phyloP scores from a whole-genome alignment of 345 rosid species.

The Eutrema japonicum region DNA sequence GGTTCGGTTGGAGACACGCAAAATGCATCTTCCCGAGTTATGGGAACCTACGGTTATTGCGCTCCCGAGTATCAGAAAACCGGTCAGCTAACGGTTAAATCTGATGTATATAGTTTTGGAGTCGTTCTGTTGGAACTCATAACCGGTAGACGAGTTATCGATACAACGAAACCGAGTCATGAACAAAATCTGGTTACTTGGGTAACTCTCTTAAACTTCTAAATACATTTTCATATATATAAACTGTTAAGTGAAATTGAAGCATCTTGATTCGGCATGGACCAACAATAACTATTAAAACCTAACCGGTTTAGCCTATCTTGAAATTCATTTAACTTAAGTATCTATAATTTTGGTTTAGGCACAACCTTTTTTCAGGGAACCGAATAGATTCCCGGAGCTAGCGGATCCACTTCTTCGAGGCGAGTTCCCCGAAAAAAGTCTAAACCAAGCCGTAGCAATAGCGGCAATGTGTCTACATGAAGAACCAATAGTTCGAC shows the following conservation, averaged over 20 bases:
- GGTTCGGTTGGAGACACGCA: conserved; percentile 72
- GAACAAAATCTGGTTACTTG: conserved; percentile 78
- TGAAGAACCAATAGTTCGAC: conserved; percentile 67
- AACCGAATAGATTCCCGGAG: conserved; percentile 53
- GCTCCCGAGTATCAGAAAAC: conserved; percentile 89
- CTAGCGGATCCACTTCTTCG: conserved; percentile 67
- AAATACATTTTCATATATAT: background rate
- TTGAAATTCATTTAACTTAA: background rate
- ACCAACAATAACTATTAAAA: background rate
- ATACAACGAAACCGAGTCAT: conserved; percentile 52
- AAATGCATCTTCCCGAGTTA: conserved; percentile 73
- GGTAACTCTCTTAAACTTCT: conserved; percentile 49
- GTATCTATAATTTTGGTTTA: conserved; percentile 33
- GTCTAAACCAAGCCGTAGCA: conserved; percentile 68
- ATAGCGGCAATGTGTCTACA: conserved; percentile 84
- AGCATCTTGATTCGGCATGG: background rate
- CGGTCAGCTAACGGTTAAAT: conserved; percentile 68
- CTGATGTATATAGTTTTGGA: conserved; percentile 90
- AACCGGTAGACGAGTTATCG: conserved; percentile 75
- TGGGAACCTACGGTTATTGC: conserved; percentile 87
- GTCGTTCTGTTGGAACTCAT: conserved; percentile 81
- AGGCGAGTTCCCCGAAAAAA: conserved; percentile 55
- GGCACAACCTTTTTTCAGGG: conserved; percentile 72
- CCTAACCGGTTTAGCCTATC: background rate
- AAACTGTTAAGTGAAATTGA: background rate